phyloP scores from a whole-genome alignment of 306 rosid species.

The Crataegus laevigata region DNA sequence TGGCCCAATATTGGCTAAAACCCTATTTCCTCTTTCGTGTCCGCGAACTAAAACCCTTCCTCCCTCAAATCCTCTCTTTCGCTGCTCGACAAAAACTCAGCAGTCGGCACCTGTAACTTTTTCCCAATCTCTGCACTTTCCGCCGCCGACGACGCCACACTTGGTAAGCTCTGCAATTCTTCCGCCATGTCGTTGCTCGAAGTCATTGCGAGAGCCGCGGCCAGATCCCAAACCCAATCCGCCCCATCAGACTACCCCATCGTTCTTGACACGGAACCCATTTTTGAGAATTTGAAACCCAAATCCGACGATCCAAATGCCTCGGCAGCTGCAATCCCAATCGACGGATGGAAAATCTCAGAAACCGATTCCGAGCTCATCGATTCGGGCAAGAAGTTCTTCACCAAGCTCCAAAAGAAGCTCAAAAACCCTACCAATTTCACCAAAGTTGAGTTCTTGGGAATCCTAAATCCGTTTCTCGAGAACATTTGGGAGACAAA shows the following conservation, averaged over 20 bases:
- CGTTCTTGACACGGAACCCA: slow-evolving; percentile 54
- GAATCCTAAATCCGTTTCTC: slow-evolving; percentile 40
- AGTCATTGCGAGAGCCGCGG: slow-evolving; percentile 43
- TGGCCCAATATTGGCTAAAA: background rate
- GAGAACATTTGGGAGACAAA: slow-evolving; percentile 29
- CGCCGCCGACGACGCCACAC: background rate
- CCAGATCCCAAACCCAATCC: slow-evolving; percentile 22
- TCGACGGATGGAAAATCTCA: slow-evolving; percentile 57
- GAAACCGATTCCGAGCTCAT: slow-evolving; percentile 39
- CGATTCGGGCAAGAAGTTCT: slow-evolving; percentile 45
- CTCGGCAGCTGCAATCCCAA: slow-evolving; percentile 29
- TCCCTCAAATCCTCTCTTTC: background rate
- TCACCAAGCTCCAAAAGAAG: slow-evolving; percentile 35
- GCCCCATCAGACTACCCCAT: slow-evolving; percentile 45
- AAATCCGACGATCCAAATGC: slow-evolving; percentile 31
- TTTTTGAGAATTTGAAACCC: slow-evolving; percentile 42
- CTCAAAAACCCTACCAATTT: slow-evolving; percentile 29
- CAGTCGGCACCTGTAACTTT: background rate
- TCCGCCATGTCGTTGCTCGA: slow-evolving; percentile 61
- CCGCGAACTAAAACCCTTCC: slow-evolving; percentile 2
- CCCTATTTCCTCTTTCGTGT: background rate
- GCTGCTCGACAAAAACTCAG: background rate
- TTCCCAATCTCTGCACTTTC: background rate
- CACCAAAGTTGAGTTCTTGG: slow-evolving; percentile 40
- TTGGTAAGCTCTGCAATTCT: background rate